Percentiles rank a stretch among this genome's conserved stretches.
Conservation (phyloP, 805 yeast genomes). For the Saccharomyces kudriavzevii region DNA sequence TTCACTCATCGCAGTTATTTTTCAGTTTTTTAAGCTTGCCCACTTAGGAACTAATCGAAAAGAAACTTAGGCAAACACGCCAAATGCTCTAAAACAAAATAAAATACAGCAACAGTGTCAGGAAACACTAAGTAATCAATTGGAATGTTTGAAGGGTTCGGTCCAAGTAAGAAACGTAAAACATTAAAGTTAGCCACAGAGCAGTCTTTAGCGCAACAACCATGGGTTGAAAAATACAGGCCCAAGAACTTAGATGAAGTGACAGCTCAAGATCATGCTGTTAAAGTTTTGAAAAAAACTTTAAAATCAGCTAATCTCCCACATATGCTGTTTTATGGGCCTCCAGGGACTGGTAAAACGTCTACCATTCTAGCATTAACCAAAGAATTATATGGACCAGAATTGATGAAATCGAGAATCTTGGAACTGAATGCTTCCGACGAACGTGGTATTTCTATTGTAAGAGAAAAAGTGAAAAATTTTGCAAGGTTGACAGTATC, state of each 20-base stretch:
- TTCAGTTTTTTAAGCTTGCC: neutral
- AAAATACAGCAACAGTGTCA: neutral
- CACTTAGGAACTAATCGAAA: neutral
- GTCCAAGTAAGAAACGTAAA: slow-evolving; percentile 25
- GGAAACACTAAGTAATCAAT: neutral
- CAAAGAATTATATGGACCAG: slow-evolving; percentile 70
- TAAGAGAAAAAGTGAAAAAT: slow-evolving; percentile 74
- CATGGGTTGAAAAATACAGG: slow-evolving; percentile 94
- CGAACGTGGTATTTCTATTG: slow-evolving; percentile 84
- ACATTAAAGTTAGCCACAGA: slow-evolving; percentile 7
- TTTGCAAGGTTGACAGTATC: slow-evolving; percentile 83
- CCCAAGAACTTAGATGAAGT: slow-evolving; percentile 83
- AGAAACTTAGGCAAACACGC: neutral
- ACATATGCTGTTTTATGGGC: slow-evolving; percentile 86
- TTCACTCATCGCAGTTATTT: neutral
- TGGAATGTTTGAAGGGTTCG: slow-evolving; percentile 18
- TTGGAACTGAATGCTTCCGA: slow-evolving; percentile 84
- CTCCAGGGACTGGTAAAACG: slow-evolving; percentile 91
- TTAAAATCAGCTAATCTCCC: slow-evolving; percentile 77
- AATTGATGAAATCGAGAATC: slow-evolving; percentile 58
- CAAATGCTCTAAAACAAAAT: neutral
- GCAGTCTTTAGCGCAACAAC: slow-evolving; percentile 35
- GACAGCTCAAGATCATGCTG: slow-evolving; percentile 86
- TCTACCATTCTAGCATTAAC: slow-evolving; percentile 82
- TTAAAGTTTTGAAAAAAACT: slow-evolving; percentile 71